These are phyloP conservation scores for Talaromyces islandicus DNA, from an alignment of 2,329 filamentous ascomycete species.

Conservation along the genomic window DNA sequence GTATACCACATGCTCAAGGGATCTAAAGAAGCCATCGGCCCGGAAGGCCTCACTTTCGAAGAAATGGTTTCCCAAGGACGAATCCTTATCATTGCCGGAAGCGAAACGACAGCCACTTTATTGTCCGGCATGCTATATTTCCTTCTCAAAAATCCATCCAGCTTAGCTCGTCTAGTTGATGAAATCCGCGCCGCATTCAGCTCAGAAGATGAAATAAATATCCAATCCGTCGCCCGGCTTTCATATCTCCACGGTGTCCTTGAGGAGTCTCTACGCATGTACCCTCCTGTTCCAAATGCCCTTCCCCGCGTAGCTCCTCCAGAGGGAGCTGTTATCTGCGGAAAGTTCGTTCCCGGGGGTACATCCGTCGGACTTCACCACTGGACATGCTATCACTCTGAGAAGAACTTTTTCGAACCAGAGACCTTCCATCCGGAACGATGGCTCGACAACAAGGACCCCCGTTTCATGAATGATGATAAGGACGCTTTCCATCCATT, in stretches of 20 bases:
- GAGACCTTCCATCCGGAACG: constrained; percentile 45
- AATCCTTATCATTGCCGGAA: constrained; percentile 1
- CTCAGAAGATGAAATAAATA: constrained; percentile 32
- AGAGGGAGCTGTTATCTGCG: constrained; percentile 6
- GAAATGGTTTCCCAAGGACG: background rate
- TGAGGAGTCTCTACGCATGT: constrained; percentile 40
- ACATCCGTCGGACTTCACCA: constrained; percentile 41
- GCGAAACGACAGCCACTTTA: constrained; percentile 42
- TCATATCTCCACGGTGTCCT: constrained; percentile 38
- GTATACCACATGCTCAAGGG: constrained; percentile 8
- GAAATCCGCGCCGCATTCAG: constrained; percentile 39
- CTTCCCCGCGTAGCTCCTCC: background rate
- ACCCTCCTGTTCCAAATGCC: constrained; percentile 24
- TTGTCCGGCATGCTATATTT: constrained; percentile 38
- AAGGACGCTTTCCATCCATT: constrained; percentile 45
- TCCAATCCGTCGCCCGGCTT: constrained; percentile 24
- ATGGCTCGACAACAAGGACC: constrained; percentile 16
- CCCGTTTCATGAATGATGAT: constrained; percentile 36
- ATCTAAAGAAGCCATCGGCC: constrained; percentile 20
- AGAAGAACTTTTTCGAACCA: constrained; percentile 41
- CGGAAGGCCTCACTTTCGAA: constrained; percentile 2
- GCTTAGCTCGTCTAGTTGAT: constrained; percentile 23
- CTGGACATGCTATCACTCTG: constrained; percentile 39
- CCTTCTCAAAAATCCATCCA: constrained; percentile 29
- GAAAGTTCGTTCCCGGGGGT: constrained; percentile 19